Conservation (phyloP, 1,284 basidiomycete species). For the Trichosporon ovoides region DNA sequence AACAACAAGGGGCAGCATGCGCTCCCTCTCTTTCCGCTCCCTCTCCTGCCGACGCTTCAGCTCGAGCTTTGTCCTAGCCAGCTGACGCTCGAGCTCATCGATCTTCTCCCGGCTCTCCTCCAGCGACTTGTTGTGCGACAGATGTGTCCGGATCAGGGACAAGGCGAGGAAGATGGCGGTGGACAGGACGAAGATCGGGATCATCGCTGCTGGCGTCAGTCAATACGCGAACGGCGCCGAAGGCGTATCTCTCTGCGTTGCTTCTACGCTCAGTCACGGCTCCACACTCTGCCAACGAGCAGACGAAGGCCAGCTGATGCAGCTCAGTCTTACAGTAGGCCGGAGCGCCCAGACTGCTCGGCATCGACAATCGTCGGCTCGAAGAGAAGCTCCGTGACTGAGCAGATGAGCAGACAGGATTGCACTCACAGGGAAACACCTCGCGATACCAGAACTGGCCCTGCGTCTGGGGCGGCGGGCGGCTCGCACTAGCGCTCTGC, state of each 20-base stretch:
- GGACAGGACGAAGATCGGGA: constrained; percentile 46
- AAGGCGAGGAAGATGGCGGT: constrained; percentile 46
- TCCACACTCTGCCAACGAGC: too few relatives aligned
- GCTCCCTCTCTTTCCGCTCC: constrained; percentile 39
- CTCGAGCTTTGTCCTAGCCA: constrained; percentile 29
- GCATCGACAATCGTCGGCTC: too few relatives aligned
- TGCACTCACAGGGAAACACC: constrained; percentile 37
- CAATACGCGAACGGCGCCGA: neutral
- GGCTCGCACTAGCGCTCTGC: too few relatives aligned
- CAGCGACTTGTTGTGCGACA: constrained; percentile 40
- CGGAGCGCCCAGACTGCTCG: too few relatives aligned
- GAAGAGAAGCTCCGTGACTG: neutral
- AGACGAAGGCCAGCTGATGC: too few relatives aligned
- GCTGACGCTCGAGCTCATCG: constrained; percentile 38
- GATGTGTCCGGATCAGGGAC: constrained; percentile 37
- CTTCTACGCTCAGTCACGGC: too few relatives aligned
- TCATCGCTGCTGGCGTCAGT: constrained; percentile 38
- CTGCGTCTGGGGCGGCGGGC: neutral
- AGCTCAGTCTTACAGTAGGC: too few relatives aligned
- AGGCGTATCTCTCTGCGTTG: too few relatives aligned
- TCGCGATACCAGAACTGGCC: constrained; percentile 44
- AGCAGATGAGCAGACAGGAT: neutral
- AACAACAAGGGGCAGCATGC: constrained; percentile 43
- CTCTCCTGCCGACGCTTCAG: constrained; percentile 27
- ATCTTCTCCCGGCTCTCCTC: constrained; percentile 36